A percentile compares a stretch with the other conserved stretches of the same genome.
Evolutionary conservation across 2,329 filamentous ascomycete species (phyloP).

Genomic region (Laburnicola sp.): DNA sequence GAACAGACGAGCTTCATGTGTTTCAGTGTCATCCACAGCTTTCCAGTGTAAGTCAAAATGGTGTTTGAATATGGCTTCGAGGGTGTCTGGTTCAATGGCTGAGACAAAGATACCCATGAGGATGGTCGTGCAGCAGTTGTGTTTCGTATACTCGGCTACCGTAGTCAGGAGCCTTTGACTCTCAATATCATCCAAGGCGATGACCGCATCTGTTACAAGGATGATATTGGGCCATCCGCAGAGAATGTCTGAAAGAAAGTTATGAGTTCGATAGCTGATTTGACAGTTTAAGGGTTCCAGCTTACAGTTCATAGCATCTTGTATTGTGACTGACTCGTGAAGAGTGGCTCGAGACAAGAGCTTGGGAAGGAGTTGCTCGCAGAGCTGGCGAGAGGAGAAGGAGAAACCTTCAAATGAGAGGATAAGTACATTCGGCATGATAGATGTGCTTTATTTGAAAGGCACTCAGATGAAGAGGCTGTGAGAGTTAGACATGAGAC

Average conservation of each 20-base stretch:
- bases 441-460: background rate
- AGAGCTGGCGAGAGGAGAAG: constrained; percentile 29
- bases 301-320: constrained; percentile 26
- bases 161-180: constrained; percentile 17
- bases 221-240: constrained; percentile 31
- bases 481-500: background rate
- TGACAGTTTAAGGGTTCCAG: no score
- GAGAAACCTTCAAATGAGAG: constrained; percentile 30
- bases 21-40: constrained; percentile 5
- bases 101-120: constrained; percentile 27
- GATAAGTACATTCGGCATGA: constrained; percentile 29
- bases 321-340: constrained; percentile 26
- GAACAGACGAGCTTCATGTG: constrained; percentile 12
- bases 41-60: constrained; percentile 26
- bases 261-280: no score
- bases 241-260: constrained; percentile 9
- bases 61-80: constrained; percentile 22
- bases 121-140: constrained; percentile 26
- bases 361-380: constrained; percentile 27
- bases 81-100: constrained; percentile 10
- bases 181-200: constrained; percentile 17
- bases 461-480: no score
- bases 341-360: constrained; percentile 25
- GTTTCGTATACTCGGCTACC: constrained; percentile 21
- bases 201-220: constrained; percentile 26